Percentiles rank a stretch among this genome's conserved stretches.
Conservation (phyloP, 768 basidiomycete genomes). For the Mycena albidolilacea region DNA sequence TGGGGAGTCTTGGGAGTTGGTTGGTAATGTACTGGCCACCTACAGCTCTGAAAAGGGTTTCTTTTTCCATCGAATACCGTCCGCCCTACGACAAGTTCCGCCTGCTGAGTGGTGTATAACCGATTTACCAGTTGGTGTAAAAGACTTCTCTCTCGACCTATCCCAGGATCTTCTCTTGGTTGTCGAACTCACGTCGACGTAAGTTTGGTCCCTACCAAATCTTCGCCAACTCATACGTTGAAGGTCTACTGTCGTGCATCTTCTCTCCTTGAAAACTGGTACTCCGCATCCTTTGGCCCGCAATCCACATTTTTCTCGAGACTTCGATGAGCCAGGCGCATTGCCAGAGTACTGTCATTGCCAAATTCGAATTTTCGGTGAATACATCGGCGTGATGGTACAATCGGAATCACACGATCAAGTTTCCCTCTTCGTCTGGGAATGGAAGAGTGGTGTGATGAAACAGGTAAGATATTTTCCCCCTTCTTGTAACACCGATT, state of each 20-base stretch:
- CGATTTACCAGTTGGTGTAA: conserved; percentile 45
- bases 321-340: neutral
- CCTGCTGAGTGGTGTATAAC: conserved; percentile 46
- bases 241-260: conserved; percentile 41
- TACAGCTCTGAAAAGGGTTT: conserved; percentile 38
- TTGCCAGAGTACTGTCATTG: conserved; percentile 30
- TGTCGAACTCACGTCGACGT: conserved; percentile 41
- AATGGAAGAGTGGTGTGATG: conserved; percentile 50
- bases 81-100: conserved; percentile 45
- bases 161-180: conserved; percentile 53
- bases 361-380: conserved; percentile 51
- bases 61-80: conserved; percentile 48
- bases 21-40: conserved; percentile 50
- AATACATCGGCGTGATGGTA: conserved; percentile 48
- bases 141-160: conserved; percentile 55
- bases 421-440: conserved; percentile 48
- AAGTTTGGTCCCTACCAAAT: neutral
- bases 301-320: conserved; percentile 14
- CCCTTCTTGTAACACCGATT: neutral
- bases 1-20: conserved; percentile 51
- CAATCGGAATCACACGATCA: conserved; percentile 9
- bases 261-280: conserved; percentile 48
- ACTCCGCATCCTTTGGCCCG: conserved; percentile 45
- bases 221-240: neutral
- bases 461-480: conserved; percentile 44